Evolutionary conservation across 495 filamentous ascomycete species (phyloP), one percentile per base, ranked within the genome.

Genomic region (Bathelium albidoporum): DNA sequence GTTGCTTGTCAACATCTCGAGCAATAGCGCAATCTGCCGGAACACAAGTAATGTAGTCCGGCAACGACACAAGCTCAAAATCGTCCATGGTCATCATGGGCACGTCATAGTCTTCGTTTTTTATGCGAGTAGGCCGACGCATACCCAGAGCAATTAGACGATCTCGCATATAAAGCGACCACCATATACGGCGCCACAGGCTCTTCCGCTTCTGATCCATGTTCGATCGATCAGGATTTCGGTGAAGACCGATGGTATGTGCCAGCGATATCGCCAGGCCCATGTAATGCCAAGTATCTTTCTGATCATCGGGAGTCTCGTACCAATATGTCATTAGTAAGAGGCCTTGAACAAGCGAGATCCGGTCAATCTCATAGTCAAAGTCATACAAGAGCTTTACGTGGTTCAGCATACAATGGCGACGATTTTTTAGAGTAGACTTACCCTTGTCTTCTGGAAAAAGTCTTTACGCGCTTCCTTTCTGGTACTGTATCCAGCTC

Each of bases 211-310:
- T 80, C 22, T 79, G 69, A 31, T 86, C 80, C 87, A 93, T 90
- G 63, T 80, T 84, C 44, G 85, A 87, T 44, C 87, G 85, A 3
- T 80, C 84, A 36, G 90, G 90, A 68, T 95, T 87, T 49, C 88
- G 85, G 73, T 95, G 88, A 1, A 94, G 77, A 10, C 89, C 89
- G 64, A 94, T 91, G 4, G 89, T 92, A 71, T 91, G 88, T 63
- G 88, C 89, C 20, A 93, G 74, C 32, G 88, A 92, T 62, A 93
- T 82, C 29, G 89, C 90, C 31, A 93, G 85, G 16, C 89, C 90
- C 87, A 92, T 91, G 89, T 89, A 94, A 71, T 94, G 88, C 88
- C 89, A 91, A 24, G 88, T 91, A 72, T 93, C 89, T 67, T 93
- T 95, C 71, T 90, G 88, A 73, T 93, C 90, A 67, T 93, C 88